These are phyloP conservation scores for Chalaropsis ovoidea DNA, from an alignment of 2,329 filamentous ascomycete species.

Conservation along the genomic window DNA sequence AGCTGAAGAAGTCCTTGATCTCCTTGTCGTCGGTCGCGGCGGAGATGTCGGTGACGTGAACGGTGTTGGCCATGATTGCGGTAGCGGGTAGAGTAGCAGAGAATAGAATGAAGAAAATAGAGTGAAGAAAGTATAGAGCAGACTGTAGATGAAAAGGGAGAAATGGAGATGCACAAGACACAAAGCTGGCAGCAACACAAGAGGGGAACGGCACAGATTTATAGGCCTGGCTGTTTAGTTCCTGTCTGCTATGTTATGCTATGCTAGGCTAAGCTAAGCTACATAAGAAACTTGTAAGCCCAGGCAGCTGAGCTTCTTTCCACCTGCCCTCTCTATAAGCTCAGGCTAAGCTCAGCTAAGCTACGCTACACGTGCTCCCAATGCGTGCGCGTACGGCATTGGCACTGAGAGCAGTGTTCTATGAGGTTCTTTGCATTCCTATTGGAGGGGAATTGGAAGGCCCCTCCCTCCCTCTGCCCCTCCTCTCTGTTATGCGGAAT, in stretches of 20 bases:
- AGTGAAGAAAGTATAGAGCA: background rate
- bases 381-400: background rate
- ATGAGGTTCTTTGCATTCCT: background rate
- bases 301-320: conserved; percentile 1
- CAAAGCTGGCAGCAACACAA: background rate
- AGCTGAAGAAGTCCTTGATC: conserved; percentile 94
- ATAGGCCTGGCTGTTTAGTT: background rate
- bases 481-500: background rate
- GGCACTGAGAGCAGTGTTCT: background rate
- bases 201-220: conserved; percentile 1
- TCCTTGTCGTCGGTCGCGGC: conserved; percentile 75
- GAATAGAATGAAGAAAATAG: background rate
- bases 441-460: background rate
- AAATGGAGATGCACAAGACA: background rate
- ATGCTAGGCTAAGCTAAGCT: background rate
- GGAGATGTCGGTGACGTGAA: conserved; percentile 85
- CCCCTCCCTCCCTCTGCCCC: background rate
- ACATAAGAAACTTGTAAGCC: background rate
- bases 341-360: background rate
- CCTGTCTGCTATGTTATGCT: background rate
- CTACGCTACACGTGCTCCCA: background rate
- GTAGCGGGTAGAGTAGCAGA: conserved; percentile 18
- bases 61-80: conserved; percentile 52
- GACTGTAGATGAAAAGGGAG: background rate
- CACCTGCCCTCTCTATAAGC: background rate